These are phyloP conservation scores for Trichoderma sp. DNA, from an alignment of 2,329 filamentous ascomycete species.

Conservation along the genomic window DNA sequence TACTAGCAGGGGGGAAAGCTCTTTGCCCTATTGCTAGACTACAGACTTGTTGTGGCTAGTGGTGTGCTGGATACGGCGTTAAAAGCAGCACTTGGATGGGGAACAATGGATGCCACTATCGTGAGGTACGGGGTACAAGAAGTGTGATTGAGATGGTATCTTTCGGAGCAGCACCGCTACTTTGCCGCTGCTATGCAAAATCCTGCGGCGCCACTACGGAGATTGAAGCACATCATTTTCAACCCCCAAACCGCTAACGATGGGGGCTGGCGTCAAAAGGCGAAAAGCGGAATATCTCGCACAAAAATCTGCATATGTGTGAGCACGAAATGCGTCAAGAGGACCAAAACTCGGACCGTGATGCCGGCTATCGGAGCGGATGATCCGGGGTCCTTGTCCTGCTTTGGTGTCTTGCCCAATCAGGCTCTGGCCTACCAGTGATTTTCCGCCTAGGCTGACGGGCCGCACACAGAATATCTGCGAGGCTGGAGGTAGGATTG, in stretches of 20 bases:
- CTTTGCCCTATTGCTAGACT: background rate
- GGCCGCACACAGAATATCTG: background rate
- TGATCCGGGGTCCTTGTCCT: background rate
- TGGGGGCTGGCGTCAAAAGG: background rate
- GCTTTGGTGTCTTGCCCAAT: background rate
- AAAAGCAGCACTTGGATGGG: background rate
- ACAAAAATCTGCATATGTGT: background rate
- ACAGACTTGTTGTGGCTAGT: background rate
- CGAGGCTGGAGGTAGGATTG: background rate
- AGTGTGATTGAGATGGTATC: background rate
- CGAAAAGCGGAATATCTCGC: background rate
- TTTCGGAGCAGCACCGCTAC: background rate
- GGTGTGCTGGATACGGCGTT: background rate
- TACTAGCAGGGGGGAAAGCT: background rate
- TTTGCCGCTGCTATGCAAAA: background rate
- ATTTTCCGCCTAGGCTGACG: background rate
- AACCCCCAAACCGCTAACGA: background rate
- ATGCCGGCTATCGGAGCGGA: constrained; percentile 7
- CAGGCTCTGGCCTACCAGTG: background rate
- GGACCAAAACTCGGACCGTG: background rate
- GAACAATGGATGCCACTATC: background rate
- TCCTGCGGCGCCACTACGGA: background rate
- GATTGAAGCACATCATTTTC: background rate
- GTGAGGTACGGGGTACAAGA: background rate
- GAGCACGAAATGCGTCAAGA: background rate